These are phyloP conservation scores for Xylaria sp. DNA, from an alignment of 2,329 filamentous ascomycete species.

Conservation along the genomic window DNA sequence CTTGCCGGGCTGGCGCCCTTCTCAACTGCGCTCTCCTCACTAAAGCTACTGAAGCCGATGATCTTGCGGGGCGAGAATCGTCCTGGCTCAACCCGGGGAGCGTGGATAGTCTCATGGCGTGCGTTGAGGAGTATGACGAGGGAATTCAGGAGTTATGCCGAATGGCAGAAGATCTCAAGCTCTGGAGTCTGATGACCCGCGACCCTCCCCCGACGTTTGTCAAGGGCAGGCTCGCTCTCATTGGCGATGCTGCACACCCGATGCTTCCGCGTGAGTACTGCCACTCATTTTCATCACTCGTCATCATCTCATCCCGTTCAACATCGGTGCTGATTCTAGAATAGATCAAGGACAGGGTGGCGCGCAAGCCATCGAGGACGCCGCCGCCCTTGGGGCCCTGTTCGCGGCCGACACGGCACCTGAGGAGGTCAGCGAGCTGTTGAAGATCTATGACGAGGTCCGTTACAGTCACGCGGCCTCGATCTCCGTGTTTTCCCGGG, in stretches of 20 bases:
- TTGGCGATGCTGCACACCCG: slow-evolving; percentile 35
- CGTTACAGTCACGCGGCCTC: slow-evolving; percentile 32
- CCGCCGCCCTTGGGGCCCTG: slow-evolving; percentile 26
- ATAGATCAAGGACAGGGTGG: slow-evolving; percentile 34
- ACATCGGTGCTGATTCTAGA: neutral
- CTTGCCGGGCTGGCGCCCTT: slow-evolving; percentile 30
- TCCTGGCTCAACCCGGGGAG: slow-evolving; percentile 27
- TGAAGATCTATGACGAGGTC: slow-evolving; percentile 32
- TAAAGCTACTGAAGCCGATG: neutral
- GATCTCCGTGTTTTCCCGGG: slow-evolving; percentile 26
- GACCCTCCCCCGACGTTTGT: slow-evolving; percentile 29
- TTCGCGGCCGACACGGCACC: slow-evolving; percentile 26
- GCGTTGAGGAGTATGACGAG: slow-evolving; percentile 1
- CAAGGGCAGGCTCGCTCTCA: slow-evolving; percentile 32
- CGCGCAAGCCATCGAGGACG: slow-evolving; percentile 35
- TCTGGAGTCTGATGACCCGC: slow-evolving; percentile 30
- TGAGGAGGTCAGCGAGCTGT: slow-evolving; percentile 23
- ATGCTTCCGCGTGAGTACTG: slow-evolving; percentile 34
- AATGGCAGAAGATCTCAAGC: slow-evolving; percentile 34
- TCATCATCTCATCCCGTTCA: neutral
- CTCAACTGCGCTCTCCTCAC: slow-evolving; percentile 24
- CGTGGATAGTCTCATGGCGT: slow-evolving; percentile 16
- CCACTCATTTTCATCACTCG: neutral
- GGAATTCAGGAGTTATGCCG: slow-evolving; percentile 5
- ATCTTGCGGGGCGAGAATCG: slow-evolving; percentile 1